phyloP scores from a whole-genome alignment of 2,329 filamentous ascomycete genomes.

The Botrytis elliptica region DNA sequence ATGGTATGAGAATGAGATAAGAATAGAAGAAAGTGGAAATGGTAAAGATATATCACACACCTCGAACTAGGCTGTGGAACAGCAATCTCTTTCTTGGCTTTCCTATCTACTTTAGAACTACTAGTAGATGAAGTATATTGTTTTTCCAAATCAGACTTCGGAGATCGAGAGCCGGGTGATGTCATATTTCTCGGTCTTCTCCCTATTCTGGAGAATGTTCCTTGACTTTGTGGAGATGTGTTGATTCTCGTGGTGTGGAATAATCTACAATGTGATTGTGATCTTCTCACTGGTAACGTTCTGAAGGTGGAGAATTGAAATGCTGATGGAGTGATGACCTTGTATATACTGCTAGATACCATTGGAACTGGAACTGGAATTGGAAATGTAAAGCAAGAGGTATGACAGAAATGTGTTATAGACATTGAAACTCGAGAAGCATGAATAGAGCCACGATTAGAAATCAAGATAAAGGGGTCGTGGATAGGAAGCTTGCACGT shows the following conservation, averaged over 20 bases:
- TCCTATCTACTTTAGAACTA: slow-evolving; percentile 8
- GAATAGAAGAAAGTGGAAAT: background rate
- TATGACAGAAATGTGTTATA: background rate
- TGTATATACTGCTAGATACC: background rate
- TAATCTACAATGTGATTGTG: background rate
- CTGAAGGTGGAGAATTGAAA: background rate
- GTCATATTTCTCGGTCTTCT: slow-evolving; percentile 14
- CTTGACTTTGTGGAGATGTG: background rate
- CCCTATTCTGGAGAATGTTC: background rate
- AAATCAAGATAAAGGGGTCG: background rate
- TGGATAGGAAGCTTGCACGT: background rate
- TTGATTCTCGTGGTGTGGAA: background rate
- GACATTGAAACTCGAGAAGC: background rate
- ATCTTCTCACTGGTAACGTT: background rate
- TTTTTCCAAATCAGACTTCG: slow-evolving; percentile 29
- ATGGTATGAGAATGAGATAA: background rate
- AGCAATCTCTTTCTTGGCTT: slow-evolving; percentile 35
- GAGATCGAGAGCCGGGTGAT: slow-evolving; percentile 13
- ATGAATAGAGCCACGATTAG: background rate
- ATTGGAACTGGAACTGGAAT: background rate
- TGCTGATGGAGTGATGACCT: background rate
- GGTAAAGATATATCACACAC: slow-evolving; percentile 39
- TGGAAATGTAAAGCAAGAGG: background rate
- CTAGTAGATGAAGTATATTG: slow-evolving; percentile 37
- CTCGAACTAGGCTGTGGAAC: slow-evolving; percentile 64